Base-by-base conservation (phyloP, 2,329 filamentous ascomycete species). In the Didymella glomerata region DNA sequence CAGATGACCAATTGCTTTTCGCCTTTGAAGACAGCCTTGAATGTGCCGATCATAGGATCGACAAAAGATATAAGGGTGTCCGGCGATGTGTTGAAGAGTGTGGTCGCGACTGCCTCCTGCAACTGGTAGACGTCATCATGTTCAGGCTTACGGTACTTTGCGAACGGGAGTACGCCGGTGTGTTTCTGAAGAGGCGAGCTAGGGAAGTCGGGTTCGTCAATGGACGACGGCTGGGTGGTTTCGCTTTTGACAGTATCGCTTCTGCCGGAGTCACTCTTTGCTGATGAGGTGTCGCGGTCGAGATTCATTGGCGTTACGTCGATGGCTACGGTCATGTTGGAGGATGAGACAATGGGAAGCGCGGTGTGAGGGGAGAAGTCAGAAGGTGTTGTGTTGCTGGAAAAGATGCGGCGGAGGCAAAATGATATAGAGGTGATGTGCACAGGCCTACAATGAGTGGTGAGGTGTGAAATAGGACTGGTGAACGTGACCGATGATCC, bases 41-140 rank as follows among this genome's bases (percentile, higher is more conserved):
- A 66, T 0, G 27, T 55, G 40, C 61, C 28, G 1, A 63, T 38
- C 0, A 51, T 65, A 0, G 68, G 64, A 16, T 27, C 61, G 10
- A 69, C 40, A 22, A 70, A 69, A 0, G 50, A 44, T 2, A 38
- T 30, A 1, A 68, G 61, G 0, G 42, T 65, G 0, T 40, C 28
- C 0, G 63, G 53, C 0, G 65, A 64, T 0, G 55, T 8, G 32
- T 49, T 59, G 48, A 48, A 63, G 0, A 70, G 65, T 0, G 61
- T 60, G 1, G 65, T 69, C 10, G 48, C 65, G 9, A 69, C 16
- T 1, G 64, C 64, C 38, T 70, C 61, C 45, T 70, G 63, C 0
- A 69, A 57, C n/a, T 58, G 56, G 13, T 63, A 3, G 16, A 28
- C 7, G 18, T 32, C 24, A n/a, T 46, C 24, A 0, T 41, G 45